A percentile compares a stretch with the other conserved stretches of the same genome.
These are phyloP conservation scores for Dissophora ornata DNA, from an alignment of 192 early-diverging fungal species.

Conservation along the genomic window DNA sequence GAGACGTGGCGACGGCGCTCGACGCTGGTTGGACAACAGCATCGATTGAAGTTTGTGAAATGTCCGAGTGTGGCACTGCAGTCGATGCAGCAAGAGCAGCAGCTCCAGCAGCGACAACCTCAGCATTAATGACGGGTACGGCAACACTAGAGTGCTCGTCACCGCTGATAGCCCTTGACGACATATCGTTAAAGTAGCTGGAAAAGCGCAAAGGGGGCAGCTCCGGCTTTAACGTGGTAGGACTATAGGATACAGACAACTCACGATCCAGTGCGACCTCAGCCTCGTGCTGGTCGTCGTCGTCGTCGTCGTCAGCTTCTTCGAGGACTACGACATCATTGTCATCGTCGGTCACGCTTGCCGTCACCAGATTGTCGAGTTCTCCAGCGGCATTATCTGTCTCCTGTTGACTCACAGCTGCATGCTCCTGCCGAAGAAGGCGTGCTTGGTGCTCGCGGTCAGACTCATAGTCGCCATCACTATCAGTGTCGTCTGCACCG, in stretches of 20 bases:
- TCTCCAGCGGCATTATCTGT: constrained; percentile 33
- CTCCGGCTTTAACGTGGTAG: constrained; percentile 17
- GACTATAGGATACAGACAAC: background rate
- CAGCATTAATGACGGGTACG: background rate
- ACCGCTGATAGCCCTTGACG: no score
- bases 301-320: constrained; percentile 22
- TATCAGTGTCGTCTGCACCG: background rate
- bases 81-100: constrained; percentile 1
- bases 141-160: no score
- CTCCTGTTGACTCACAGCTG: no score
- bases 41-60: constrained; percentile 2
- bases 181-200: background rate
- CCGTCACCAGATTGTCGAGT: constrained; percentile 34
- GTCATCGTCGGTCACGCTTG: constrained; percentile 29
- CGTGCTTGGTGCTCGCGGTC: constrained; percentile 35
- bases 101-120: background rate
- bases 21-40: background rate
- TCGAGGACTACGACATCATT: constrained; percentile 26
- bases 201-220: constrained; percentile 22
- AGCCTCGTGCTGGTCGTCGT: constrained; percentile 14
- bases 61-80: constrained; percentile 20
- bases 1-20: background rate
- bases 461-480: constrained; percentile 12
- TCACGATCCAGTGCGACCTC: background rate
- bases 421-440: constrained; percentile 38